phyloP scores from a whole-genome alignment of 225 moss, liverwort and hornwort genomes.

The Pseudoscleropodium purum region DNA sequence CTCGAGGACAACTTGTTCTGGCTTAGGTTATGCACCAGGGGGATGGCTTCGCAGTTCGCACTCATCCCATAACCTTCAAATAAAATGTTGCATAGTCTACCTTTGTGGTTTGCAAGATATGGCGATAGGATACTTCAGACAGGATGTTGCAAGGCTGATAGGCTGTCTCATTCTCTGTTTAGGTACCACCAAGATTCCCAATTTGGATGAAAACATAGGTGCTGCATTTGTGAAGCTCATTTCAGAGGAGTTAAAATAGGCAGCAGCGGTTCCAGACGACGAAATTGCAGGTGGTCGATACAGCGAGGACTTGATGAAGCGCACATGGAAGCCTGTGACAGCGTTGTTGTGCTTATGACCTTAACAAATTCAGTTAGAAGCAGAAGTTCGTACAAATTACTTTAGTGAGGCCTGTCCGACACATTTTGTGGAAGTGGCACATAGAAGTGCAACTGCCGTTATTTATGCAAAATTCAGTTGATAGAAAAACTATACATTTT shows the following conservation, averaged over 20 bases:
- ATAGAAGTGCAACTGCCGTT: not conserved
- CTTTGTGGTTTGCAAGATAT: not conserved
- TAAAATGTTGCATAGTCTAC: not conserved
- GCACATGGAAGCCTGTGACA: not conserved
- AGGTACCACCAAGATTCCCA: slow-evolving; percentile 39
- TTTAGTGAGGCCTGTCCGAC: not conserved
- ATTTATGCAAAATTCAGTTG: not conserved
- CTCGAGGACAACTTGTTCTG: slow-evolving; percentile 24
- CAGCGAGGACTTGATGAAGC: not conserved
- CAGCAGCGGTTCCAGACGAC: slow-evolving; percentile 24
- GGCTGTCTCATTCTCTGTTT: not conserved
- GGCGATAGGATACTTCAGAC: not conserved
- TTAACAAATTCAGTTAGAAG: not conserved
- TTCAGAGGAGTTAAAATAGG: slow-evolving; percentile 16
- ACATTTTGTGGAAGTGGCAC: not conserved
- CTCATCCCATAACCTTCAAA: slow-evolving; percentile 9
- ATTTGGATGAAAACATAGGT: slow-evolving; percentile 34
- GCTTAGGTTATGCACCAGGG: slow-evolving; percentile 28
- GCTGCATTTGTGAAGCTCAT: slow-evolving; percentile 19
- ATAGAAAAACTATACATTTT: not conserved
- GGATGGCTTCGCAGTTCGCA: slow-evolving; percentile 4
- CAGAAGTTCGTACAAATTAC: not conserved
- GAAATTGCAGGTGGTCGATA: slow-evolving; percentile 29
- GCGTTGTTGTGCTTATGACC: not conserved
- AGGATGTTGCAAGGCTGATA: not conserved